Percentiles rank a stretch among this genome's conserved stretches.
Conservation (phyloP, 768 basidiomycete species). For the Macrolepiota dolichaula region DNA sequence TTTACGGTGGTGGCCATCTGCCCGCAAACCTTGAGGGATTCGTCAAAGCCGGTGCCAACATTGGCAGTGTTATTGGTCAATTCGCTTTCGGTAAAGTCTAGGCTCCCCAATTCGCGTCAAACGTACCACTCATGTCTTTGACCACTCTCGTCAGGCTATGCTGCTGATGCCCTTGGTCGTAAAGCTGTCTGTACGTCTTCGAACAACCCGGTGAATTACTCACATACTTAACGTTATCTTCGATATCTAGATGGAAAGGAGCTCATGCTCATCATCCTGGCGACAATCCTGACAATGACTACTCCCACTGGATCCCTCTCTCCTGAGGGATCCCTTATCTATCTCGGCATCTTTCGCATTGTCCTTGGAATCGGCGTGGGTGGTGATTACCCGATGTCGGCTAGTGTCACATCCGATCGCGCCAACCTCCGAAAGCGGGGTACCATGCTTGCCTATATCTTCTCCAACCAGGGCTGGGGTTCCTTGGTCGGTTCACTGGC, state of each 20-base stretch:
- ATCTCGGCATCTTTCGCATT: constrained; percentile 64
- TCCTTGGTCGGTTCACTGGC: constrained; percentile 59
- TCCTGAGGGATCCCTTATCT: constrained; percentile 52
- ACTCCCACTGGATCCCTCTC: constrained; percentile 61
- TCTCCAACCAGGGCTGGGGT: constrained; percentile 79
- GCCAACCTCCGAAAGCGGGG: constrained; percentile 60
- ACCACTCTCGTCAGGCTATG: constrained; percentile 40
- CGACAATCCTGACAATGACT: constrained; percentile 67
- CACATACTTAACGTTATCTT: not conserved
- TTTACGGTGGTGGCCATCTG: constrained; percentile 49
- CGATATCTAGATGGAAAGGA: constrained; percentile 61
- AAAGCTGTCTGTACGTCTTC: constrained; percentile 55
- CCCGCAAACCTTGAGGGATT: constrained; percentile 58
- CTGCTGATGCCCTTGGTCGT: constrained; percentile 65
- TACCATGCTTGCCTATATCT: constrained; percentile 73
- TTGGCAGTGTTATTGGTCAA: constrained; percentile 71
- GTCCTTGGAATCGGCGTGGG: constrained; percentile 77
- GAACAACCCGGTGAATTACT: not conserved
- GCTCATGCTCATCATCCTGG: constrained; percentile 76
- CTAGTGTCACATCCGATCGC: constrained; percentile 64
- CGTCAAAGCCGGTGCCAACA: constrained; percentile 64
- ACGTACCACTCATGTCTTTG: not conserved
- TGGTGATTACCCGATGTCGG: constrained; percentile 79
- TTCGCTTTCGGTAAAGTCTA: constrained; percentile 48
- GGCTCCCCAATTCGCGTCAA: not conserved